These are phyloP conservation scores for Penicillium sp. DNA, from an alignment of 2,329 filamentous ascomycete genomes.

Conservation along the genomic window DNA sequence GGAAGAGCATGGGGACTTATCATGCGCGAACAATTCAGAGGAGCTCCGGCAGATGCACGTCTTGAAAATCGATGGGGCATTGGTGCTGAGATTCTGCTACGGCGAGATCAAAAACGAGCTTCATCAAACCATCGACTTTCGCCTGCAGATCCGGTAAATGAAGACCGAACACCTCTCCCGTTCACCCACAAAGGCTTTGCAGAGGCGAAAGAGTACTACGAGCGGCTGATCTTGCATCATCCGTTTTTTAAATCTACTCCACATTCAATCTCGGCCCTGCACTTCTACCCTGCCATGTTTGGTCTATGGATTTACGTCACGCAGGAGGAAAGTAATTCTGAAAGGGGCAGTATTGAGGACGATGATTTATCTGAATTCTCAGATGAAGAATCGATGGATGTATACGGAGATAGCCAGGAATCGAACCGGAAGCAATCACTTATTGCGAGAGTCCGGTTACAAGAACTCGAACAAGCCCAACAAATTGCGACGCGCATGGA, in stretches of 20 bases:
- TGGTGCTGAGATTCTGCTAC: constrained; percentile 81
- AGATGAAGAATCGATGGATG: constrained; percentile 36
- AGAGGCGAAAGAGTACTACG: constrained; percentile 71
- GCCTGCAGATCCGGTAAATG: constrained; percentile 1
- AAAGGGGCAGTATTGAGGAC: constrained; percentile 43
- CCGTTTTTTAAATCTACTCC: constrained; percentile 68
- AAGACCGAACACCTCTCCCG: constrained; percentile 14
- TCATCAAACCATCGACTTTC: neutral
- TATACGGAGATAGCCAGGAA: constrained; percentile 18
- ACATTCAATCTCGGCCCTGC: constrained; percentile 65
- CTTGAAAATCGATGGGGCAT: constrained; percentile 76
- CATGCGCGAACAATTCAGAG: constrained; percentile 63
- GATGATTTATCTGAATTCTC: constrained; percentile 31
- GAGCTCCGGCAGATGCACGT: constrained; percentile 68
- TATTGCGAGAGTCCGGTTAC: constrained; percentile 46
- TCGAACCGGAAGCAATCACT: constrained; percentile 40
- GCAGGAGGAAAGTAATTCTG: constrained; percentile 62
- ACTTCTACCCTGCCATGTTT: constrained; percentile 83
- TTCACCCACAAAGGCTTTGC: constrained; percentile 58
- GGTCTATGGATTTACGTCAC: constrained; percentile 79
- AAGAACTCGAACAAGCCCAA: constrained; percentile 63
- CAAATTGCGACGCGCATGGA: constrained; percentile 73
- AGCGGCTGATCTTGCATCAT: constrained; percentile 76
- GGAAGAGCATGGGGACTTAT: constrained; percentile 76
- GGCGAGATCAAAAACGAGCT: constrained; percentile 44